These are phyloP conservation scores for Solanum hybrid DNA, from an alignment of 305 asterid species.

Conservation along the genomic window DNA sequence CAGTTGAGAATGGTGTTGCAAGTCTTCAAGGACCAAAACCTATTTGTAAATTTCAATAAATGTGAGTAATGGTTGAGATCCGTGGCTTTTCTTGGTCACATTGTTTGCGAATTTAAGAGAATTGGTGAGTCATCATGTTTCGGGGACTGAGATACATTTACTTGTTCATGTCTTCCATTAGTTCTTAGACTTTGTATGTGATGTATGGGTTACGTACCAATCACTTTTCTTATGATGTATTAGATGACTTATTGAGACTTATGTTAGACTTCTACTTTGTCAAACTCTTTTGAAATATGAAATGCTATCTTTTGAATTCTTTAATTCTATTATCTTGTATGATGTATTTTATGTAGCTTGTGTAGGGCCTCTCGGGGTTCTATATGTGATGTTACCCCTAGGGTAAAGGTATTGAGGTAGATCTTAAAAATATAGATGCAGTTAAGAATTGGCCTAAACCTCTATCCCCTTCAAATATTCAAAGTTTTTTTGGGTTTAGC, in stretches of 20 bases:
- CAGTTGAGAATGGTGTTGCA: neutral
- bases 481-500: neutral
- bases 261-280: neutral
- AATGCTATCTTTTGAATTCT: too few relatives aligned
- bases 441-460: neutral
- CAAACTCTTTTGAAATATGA: neutral
- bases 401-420: neutral
- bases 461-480: too few relatives aligned
- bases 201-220: neutral
- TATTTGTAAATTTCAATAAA: too few relatives aligned
- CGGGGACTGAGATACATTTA: neutral
- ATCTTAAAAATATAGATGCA: too few relatives aligned
- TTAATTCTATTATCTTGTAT: neutral
- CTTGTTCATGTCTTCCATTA: neutral
- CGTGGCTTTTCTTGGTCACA: neutral
- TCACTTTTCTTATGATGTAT: neutral
- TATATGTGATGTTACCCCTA: neutral
- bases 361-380: neutral
- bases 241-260: neutral
- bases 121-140: too few relatives aligned
- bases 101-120: neutral
- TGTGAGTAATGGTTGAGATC: neutral
- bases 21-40: neutral
- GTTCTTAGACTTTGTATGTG: neutral
- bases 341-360: neutral